A percentile compares a stretch with the other conserved stretches of the same genome.
Conservation (phyloP, 2,329 filamentous ascomycete species). For the Shiraia bambusicola region DNA sequence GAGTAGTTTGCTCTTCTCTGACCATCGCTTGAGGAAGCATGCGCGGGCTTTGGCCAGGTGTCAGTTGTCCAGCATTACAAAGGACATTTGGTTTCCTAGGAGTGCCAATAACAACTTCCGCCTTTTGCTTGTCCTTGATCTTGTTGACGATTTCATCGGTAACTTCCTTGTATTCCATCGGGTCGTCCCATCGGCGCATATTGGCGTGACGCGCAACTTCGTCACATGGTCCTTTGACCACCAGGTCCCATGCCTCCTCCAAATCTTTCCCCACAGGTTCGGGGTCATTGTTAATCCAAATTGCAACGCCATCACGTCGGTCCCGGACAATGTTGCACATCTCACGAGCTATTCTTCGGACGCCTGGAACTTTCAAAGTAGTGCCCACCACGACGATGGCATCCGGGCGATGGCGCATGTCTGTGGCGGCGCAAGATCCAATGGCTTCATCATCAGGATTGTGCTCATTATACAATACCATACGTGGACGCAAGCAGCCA, state of each 20-base stretch:
- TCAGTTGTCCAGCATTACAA: conserved; percentile 37
- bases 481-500: conserved; percentile 83
- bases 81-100: conserved; percentile 33
- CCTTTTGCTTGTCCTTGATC: conserved; percentile 33
- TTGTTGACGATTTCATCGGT: conserved; percentile 38
- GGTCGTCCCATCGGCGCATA: conserved; percentile 60
- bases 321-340: conserved; percentile 85
- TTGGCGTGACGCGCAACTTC: conserved; percentile 75
- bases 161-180: conserved; percentile 35
- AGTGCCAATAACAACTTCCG: conserved; percentile 37
- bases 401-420: conserved; percentile 82
- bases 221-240: conserved; percentile 85
- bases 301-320: conserved; percentile 78
- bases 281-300: conserved; percentile 91
- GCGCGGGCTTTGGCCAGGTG: conserved; percentile 40
- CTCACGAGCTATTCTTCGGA: conserved; percentile 84
- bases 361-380: conserved; percentile 91
- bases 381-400: conserved; percentile 94
- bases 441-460: conserved; percentile 97
- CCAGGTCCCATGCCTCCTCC: conserved; percentile 89
- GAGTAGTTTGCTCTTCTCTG: conserved; percentile 31
- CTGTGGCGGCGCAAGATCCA: conserved; percentile 82
- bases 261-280: conserved; percentile 82
- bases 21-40: conserved; percentile 25
- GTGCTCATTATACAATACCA: conserved; percentile 96